phyloP scores from a whole-genome alignment of 108 stramenopile genomes.

The Conticribra weissflogii region DNA sequence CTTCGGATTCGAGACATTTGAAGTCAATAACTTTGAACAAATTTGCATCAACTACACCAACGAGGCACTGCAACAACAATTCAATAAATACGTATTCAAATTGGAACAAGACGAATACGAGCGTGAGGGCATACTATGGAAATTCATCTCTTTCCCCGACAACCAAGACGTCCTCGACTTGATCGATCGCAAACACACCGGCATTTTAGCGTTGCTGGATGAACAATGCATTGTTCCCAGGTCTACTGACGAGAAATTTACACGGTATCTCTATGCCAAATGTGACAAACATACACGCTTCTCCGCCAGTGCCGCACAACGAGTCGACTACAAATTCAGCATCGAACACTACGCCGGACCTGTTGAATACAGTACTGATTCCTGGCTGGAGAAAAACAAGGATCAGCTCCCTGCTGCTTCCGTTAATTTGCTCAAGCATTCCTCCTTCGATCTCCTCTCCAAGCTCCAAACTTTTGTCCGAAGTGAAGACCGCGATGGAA shows the following conservation, averaged over 20 bases:
- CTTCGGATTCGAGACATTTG: slow-evolving; percentile 96
- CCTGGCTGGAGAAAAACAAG: slow-evolving; percentile 90
- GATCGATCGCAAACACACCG: slow-evolving; percentile 91
- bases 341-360: slow-evolving; percentile 92
- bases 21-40: slow-evolving; percentile 92
- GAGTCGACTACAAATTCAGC: slow-evolving; percentile 79
- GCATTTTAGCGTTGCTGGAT: slow-evolving; percentile 91
- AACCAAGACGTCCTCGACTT: slow-evolving; percentile 97
- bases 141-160: slow-evolving; percentile 94
- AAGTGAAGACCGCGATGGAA: slow-evolving; percentile 70
- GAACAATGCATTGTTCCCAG: slow-evolving; percentile 93
- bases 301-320: slow-evolving; percentile 68
- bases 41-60: slow-evolving; percentile 99
- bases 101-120: slow-evolving; percentile 96
- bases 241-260: slow-evolving; percentile 91
- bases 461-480: slow-evolving; percentile 70
- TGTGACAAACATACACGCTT: slow-evolving; percentile 78
- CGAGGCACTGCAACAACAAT: slow-evolving; percentile 98
- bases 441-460: slow-evolving; percentile 62
- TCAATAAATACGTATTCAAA: slow-evolving; percentile 98
- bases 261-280: slow-evolving; percentile 85
- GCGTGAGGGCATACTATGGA: slow-evolving; percentile 92
- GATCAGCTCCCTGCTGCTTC: slow-evolving; percentile 83
- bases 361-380: slow-evolving; percentile 86
- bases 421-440: slow-evolving; percentile 69